phyloP scores from a whole-genome alignment of 2,329 filamentous ascomycete species.

The Cytospora paraplurivora region DNA sequence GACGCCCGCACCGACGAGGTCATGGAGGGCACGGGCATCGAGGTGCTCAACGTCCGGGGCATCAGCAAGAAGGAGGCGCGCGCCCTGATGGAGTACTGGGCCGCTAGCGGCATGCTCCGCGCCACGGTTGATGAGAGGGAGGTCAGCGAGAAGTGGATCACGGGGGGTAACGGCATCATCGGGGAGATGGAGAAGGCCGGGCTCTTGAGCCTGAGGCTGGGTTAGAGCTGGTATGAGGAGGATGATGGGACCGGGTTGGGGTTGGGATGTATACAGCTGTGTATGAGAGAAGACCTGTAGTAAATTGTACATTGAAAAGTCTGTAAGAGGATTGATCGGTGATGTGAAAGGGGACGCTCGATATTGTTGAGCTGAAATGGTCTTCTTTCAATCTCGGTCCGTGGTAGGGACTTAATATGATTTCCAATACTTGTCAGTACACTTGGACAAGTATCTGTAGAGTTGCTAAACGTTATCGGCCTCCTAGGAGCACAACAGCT shows the following conservation, averaged over 20 bases:
- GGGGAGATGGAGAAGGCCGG: constrained; percentile 79
- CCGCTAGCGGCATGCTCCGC: constrained; percentile 77
- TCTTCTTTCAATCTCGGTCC: too few relatives aligned
- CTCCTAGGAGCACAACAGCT: too few relatives aligned
- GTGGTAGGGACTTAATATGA: too few relatives aligned
- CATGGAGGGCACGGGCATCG: constrained; percentile 47
- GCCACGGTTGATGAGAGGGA: constrained; percentile 67
- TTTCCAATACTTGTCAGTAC: too few relatives aligned
- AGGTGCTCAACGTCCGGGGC: constrained; percentile 63
- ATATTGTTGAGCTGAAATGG: too few relatives aligned
- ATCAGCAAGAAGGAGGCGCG: constrained; percentile 75
- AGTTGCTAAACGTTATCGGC: too few relatives aligned
- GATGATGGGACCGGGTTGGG: neutral
- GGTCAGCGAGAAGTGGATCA: constrained; percentile 80
- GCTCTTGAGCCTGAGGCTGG: constrained; percentile 51
- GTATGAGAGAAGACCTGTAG: constrained; percentile 12
- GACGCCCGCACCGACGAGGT: constrained; percentile 58
- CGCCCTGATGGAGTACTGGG: constrained; percentile 90
- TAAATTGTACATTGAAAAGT: neutral
- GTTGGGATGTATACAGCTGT: constrained; percentile 27
- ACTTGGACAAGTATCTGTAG: too few relatives aligned
- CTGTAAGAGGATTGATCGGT: neutral
- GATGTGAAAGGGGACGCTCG: too few relatives aligned
- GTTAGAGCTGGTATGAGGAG: constrained; percentile 32
- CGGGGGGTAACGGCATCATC: constrained; percentile 78